phyloP scores from a whole-genome alignment of 1,139 yeast genomes.

The Groenewaldozyma auringiensis region DNA sequence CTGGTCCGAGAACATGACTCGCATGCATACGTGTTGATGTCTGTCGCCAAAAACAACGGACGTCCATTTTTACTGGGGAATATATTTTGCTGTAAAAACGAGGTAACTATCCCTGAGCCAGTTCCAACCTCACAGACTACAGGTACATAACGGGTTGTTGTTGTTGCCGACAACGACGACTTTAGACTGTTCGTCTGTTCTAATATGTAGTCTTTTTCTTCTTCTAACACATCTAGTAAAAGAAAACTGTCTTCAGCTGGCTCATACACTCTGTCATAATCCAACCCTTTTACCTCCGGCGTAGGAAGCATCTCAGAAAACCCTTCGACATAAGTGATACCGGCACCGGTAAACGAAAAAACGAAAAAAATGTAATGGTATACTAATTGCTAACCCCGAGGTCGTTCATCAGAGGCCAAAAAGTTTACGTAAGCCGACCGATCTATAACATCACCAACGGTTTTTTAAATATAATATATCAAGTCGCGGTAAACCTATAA shows the following conservation, averaged over 20 bases:
- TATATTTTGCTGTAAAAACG: constrained; percentile 56
- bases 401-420: too few species aligned
- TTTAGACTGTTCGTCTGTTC: constrained; percentile 1
- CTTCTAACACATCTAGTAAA: constrained; percentile 69
- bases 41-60: constrained; percentile 61
- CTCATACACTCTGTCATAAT: constrained; percentile 63
- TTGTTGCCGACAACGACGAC: not conserved
- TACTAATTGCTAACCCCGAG: not conserved
- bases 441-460: too few species aligned
- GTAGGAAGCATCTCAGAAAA: constrained; percentile 45
- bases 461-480: too few species aligned
- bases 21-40: constrained; percentile 75
- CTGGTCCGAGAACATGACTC: constrained; percentile 43
- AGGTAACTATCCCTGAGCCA: constrained; percentile 82
- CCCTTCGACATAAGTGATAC: too few species aligned
- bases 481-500: too few species aligned
- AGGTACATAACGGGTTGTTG: constrained; percentile 29
- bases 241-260: constrained; percentile 91
- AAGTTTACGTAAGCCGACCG: too few species aligned
- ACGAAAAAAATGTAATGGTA: not conserved
- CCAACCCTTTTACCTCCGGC: constrained; percentile 40
- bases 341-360: too few species aligned
- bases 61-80: constrained; percentile 5
- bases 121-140: constrained; percentile 80
- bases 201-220: constrained; percentile 32